These are phyloP conservation scores for Neofusicoccum umdonicola DNA, from an alignment of 2,329 filamentous ascomycete genomes.

Conservation along the genomic window DNA sequence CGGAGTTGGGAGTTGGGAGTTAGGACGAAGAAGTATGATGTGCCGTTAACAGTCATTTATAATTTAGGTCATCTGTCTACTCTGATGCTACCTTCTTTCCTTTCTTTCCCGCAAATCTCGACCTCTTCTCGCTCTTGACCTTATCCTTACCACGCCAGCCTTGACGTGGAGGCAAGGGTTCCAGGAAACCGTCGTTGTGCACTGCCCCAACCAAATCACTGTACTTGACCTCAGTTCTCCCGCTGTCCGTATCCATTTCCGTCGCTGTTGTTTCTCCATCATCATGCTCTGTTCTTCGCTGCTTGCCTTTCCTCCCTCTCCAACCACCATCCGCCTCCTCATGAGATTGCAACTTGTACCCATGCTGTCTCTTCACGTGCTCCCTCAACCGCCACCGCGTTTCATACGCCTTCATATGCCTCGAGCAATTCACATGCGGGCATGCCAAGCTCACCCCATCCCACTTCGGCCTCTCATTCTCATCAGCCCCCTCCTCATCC, in stretches of 20 bases:
- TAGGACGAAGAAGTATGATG: too few relatives aligned
- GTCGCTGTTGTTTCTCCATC: neutral
- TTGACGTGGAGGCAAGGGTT: slow-evolving; percentile 19
- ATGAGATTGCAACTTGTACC: slow-evolving; percentile 39
- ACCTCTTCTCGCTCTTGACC: neutral
- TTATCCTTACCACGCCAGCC: neutral
- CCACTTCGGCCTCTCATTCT: slow-evolving; percentile 29
- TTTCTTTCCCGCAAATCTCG: too few relatives aligned
- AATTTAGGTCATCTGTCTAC: too few relatives aligned
- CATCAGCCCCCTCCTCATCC: neutral
- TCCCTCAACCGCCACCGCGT: slow-evolving; percentile 34
- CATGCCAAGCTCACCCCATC: slow-evolving; percentile 29
- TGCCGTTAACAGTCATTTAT: too few relatives aligned
- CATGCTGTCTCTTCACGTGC: slow-evolving; percentile 49
- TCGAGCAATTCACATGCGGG: slow-evolving; percentile 32
- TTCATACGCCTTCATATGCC: slow-evolving; percentile 27
- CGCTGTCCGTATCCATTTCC: neutral
- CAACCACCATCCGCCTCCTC: slow-evolving; percentile 29
- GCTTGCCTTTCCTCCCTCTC: slow-evolving; percentile 45
- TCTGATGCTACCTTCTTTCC: too few relatives aligned
- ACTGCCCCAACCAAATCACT: slow-evolving; percentile 55
- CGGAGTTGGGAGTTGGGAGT: too few relatives aligned
- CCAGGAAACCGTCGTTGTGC: slow-evolving; percentile 67
- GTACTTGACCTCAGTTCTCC: neutral
- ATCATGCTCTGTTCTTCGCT: neutral